Percentiles rank a stretch among this genome's conserved stretches.
These are phyloP conservation scores for Cryoendolithus antarcticus DNA, from an alignment of 2,329 filamentous ascomycete genomes.

Conservation along the genomic window DNA sequence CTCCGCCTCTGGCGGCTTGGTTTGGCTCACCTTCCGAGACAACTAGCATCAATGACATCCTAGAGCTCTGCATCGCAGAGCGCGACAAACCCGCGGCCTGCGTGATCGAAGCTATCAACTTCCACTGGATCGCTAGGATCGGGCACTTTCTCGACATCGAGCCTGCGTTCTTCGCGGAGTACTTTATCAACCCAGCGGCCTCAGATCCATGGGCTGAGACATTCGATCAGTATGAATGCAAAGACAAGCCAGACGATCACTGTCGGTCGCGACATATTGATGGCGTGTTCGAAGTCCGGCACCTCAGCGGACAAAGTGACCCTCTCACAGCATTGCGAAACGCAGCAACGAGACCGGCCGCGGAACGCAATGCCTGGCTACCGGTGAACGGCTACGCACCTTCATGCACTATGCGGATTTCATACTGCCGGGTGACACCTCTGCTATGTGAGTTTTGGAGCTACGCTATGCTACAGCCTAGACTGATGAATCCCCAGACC, in stretches of 20 bases:
- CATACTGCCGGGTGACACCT: conserved; percentile 2
- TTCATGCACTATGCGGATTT: conserved; percentile 1
- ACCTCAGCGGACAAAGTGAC: background rate
- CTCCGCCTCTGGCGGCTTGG: too few species aligned
- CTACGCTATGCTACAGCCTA: background rate
- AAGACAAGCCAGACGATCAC: background rate
- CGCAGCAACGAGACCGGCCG: background rate
- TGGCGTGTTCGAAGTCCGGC: conserved; percentile 1
- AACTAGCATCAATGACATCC: too few species aligned
- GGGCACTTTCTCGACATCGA: background rate
- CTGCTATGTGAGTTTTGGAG: background rate
- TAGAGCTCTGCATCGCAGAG: too few species aligned
- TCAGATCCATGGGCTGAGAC: background rate
- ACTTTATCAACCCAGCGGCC: background rate
- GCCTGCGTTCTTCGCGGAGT: conserved; percentile 1
- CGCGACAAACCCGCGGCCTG: background rate
- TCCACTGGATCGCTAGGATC: background rate
- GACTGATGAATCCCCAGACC: background rate
- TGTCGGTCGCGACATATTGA: background rate
- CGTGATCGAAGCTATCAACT: conserved; percentile 1
- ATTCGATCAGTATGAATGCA: background rate
- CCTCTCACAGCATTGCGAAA: background rate
- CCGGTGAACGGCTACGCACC: background rate
- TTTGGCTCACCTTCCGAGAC: too few species aligned
- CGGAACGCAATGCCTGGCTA: background rate